A percentile compares a stretch with the other conserved stretches of the same genome.
Evolutionary conservation across 2,329 filamentous ascomycete genomes (phyloP).

Genomic region (Paraphoma chrysanthemicola): DNA sequence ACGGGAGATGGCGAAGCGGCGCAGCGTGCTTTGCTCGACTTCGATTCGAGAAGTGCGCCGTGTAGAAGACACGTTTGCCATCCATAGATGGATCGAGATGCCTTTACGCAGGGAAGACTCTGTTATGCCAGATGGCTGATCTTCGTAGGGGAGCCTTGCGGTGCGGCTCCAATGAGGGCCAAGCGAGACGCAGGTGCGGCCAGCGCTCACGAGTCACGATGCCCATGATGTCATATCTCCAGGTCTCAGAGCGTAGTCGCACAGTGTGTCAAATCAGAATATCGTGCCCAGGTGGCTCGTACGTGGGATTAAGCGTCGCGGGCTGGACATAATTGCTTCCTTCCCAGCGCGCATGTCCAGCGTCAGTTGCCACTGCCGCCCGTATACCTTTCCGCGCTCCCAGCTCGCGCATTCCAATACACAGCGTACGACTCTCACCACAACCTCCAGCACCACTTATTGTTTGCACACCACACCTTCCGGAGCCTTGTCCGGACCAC

Average conservation of each 20-base stretch:
- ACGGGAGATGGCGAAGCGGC: background rate
- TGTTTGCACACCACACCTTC: constrained; percentile 5
- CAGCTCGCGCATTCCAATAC: background rate
- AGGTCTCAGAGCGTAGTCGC: constrained; percentile 3
- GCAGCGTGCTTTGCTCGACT: background rate
- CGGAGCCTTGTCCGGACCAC: constrained; percentile 9
- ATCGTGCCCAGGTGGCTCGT: constrained; percentile 4
- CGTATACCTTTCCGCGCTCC: constrained; percentile 1
- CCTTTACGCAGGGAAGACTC: constrained; percentile 6
- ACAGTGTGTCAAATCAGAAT: constrained; percentile 12
- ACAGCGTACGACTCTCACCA: constrained; percentile 2
- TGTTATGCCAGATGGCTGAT: constrained; percentile 6
- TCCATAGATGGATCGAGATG: background rate
- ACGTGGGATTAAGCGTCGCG: constrained; percentile 8
- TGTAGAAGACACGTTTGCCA: background rate
- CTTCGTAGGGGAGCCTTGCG: constrained; percentile 2
- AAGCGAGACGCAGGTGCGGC: constrained; percentile 10
- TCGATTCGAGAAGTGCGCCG: background rate
- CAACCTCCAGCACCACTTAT: constrained; percentile 9
- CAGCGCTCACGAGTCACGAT: constrained; percentile 2
- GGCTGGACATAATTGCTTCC: constrained; percentile 19
- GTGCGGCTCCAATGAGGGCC: constrained; percentile 20
- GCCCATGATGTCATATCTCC: constrained; percentile 20
- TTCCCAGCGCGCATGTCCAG: constrained; percentile 8
- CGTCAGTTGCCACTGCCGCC: constrained; percentile 9